Percentiles rank a stretch among this genome's conserved stretches.
phyloP scores from a whole-genome alignment of 148 eudicot species.

The Agrostemma githago region DNA sequence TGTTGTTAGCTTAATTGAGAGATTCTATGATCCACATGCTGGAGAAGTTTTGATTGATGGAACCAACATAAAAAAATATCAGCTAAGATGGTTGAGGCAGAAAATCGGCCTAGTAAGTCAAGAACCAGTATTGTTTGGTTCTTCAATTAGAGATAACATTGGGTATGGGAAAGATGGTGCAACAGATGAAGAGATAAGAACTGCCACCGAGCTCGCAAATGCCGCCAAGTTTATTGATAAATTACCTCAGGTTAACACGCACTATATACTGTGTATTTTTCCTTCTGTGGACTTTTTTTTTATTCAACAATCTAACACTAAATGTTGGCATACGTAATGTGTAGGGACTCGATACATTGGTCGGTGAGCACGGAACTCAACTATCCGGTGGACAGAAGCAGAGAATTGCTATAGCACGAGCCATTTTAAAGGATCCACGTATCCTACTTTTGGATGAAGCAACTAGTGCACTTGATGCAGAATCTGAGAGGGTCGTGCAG shows the following conservation, averaged over 20 bases:
- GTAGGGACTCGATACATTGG: slow-evolving; percentile 74
- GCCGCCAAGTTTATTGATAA: slow-evolving; percentile 57
- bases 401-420: slow-evolving; percentile 79
- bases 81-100: slow-evolving; percentile 56
- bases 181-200: slow-evolving; percentile 47
- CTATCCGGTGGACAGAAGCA: slow-evolving; percentile 91
- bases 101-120: slow-evolving; percentile 70
- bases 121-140: slow-evolving; percentile 61
- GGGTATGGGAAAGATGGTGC: slow-evolving; percentile 59
- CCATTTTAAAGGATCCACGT: slow-evolving; percentile 66
- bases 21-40: slow-evolving; percentile 66
- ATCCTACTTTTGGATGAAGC: slow-evolving; percentile 88
- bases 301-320: not conserved
- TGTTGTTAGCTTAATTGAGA: slow-evolving; percentile 57
- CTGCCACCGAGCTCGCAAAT: slow-evolving; percentile 62
- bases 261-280: not conserved
- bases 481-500: slow-evolving; percentile 77
- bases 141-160: slow-evolving; percentile 60
- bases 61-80: slow-evolving; percentile 48
- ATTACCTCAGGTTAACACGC: slow-evolving; percentile 48
- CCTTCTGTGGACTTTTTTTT: not conserved
- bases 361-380: slow-evolving; percentile 79
- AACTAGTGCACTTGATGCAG: slow-evolving; percentile 86
- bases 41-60: slow-evolving; percentile 72
- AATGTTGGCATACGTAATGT: not conserved